These are phyloP conservation scores for Aspergillus glaucus DNA, from an alignment of 2,329 filamentous ascomycete genomes.

Conservation along the genomic window DNA sequence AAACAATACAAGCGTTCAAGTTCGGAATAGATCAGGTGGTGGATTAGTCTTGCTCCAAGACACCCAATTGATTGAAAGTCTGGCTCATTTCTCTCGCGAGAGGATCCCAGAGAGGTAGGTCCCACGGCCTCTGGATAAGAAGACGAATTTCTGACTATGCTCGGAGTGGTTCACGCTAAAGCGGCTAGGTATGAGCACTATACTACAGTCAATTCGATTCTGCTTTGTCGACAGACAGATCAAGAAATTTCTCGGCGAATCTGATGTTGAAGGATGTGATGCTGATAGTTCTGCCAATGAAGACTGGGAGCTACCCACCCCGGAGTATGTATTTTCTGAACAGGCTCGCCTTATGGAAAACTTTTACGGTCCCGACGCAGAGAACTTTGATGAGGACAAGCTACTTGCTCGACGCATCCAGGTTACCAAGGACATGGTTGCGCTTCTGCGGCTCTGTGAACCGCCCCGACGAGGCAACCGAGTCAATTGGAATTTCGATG, in stretches of 20 bases:
- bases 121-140: background rate
- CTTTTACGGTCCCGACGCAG: constrained; percentile 19
- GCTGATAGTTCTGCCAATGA: too few relatives aligned
- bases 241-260: too few relatives aligned
- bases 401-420: constrained; percentile 20
- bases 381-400: constrained; percentile 19
- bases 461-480: constrained; percentile 18
- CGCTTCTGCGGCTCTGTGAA: constrained; percentile 16
- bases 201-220: background rate
- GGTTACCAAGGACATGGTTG: constrained; percentile 24
- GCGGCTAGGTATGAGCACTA: constrained; percentile 17
- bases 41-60: constrained; percentile 47
- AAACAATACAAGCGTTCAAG: constrained; percentile 9
- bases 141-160: background rate
- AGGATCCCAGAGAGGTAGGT: constrained; percentile 50
- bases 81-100: constrained; percentile 56
- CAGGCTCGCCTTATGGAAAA: constrained; percentile 18
- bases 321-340: constrained; percentile 18
- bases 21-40: constrained; percentile 11
- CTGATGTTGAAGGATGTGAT: too few relatives aligned
- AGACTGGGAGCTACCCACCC: too few relatives aligned
- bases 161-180: constrained; percentile 15
- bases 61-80: constrained; percentile 53
- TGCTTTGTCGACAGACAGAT: too few relatives aligned
- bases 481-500: constrained; percentile 15